Evolutionary conservation across 495 filamentous ascomycete genomes (phyloP).

Genomic region (Xylaria curta): DNA sequence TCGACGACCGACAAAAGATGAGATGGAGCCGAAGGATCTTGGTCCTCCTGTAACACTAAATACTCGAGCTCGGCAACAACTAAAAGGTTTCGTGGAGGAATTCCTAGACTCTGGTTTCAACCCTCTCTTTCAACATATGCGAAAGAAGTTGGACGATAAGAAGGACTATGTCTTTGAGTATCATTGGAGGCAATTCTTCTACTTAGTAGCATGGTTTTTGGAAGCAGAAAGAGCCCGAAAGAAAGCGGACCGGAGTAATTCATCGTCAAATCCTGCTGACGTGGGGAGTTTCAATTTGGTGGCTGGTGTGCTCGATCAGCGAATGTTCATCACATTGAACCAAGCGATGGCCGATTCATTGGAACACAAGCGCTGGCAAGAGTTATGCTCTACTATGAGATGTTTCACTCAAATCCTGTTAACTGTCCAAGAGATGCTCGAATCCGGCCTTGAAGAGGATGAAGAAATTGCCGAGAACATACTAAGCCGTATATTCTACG

Average conservation of each 20-base stretch:
- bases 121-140: constrained; percentile 83
- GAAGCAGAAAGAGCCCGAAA: constrained; percentile 83
- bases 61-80: constrained; percentile 68
- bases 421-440: constrained; percentile 92
- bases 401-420: constrained; percentile 89
- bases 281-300: constrained; percentile 83
- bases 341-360: constrained; percentile 77
- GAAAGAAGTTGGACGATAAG: constrained; percentile 90
- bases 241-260: constrained; percentile 56
- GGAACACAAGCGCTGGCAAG: constrained; percentile 84
- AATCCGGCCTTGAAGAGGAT: constrained; percentile 85
- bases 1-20: constrained; percentile 64
- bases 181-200: constrained; percentile 87
- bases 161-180: constrained; percentile 77
- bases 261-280: constrained; percentile 56
- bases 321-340: constrained; percentile 88
- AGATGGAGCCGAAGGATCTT: constrained; percentile 74
- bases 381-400: constrained; percentile 85
- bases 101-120: constrained; percentile 97
- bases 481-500: constrained; percentile 95
- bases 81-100: constrained; percentile 86
- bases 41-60: constrained; percentile 73
- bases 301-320: constrained; percentile 87
- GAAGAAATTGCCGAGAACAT: constrained; percentile 99
- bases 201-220: constrained; percentile 92